Conservation (phyloP, 371 early-diverging fungal species). For the Rhizopus sp. region DNA sequence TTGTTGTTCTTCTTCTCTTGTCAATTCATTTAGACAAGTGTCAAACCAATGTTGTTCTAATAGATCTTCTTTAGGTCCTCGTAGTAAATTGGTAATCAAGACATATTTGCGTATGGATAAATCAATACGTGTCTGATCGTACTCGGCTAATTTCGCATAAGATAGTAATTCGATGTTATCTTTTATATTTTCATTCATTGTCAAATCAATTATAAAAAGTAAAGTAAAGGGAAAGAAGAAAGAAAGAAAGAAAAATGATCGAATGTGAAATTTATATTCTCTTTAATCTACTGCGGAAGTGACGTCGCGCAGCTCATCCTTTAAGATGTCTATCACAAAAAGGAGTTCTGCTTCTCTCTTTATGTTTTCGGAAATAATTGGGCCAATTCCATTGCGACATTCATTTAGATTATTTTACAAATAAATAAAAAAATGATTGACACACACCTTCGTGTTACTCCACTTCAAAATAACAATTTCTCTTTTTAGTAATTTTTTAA, state of each 20-base stretch:
- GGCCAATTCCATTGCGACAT: too few relatives aligned
- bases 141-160: conserved; percentile 24
- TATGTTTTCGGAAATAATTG: too few relatives aligned
- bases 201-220: not conserved
- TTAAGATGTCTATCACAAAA: too few relatives aligned
- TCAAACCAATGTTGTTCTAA: conserved; percentile 31
- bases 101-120: conserved; percentile 30
- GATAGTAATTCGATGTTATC: conserved; percentile 20
- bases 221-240: not conserved
- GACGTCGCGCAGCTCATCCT: too few relatives aligned
- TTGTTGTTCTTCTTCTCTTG: conserved; percentile 17
- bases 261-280: too few relatives aligned
- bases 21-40: conserved; percentile 21
- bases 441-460: too few relatives aligned
- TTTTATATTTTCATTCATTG: not conserved
- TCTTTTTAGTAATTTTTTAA: not conserved
- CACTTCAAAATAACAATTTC: too few relatives aligned
- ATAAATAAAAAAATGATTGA: too few relatives aligned
- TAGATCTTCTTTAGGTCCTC: conserved; percentile 2
- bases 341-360: too few relatives aligned
- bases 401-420: too few relatives aligned
- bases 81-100: conserved; percentile 26
- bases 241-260: not conserved
- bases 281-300: not conserved
- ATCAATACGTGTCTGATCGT: conserved; percentile 23